Evolutionary conservation across 306 rosid genomes (phyloP), one percentile per base, ranked within the genome.

Genomic region (Chamaecrista fasciculata): DNA sequence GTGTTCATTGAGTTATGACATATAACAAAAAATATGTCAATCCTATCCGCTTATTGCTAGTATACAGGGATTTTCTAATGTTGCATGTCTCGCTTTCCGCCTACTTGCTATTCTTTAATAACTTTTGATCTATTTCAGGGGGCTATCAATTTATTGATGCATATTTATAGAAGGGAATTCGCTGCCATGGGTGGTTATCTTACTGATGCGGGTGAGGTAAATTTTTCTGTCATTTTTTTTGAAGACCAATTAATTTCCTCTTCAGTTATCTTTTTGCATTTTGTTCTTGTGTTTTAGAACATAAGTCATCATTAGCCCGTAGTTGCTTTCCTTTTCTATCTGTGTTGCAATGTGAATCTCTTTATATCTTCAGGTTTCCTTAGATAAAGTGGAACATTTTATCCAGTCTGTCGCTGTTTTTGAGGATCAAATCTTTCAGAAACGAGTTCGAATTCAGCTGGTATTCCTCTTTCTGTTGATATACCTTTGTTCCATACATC

Each of bases 141-240:
- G 76, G 98, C 98, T 51, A 86, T 94, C 62, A 90, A 86, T 77
- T 81, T 94, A 56, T 81, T 94, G 89, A 90, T 94, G 97, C 90
- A 94, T 82, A 76, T 90, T 51, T 94, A 94, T 83, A 85, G 90
- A 84, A 88, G 72, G 59, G 97, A 94, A 79, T 94, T 94, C 81
- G 62, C 84, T 78, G 81, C 91, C 31, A 90, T 88, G 90, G 98
- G 98, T 71, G 98, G 98, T 77, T 94, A 90, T 81, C 98, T 94
- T 74, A 94, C 96, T 76, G 97, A 94, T 3, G 90, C 92, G 73
- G 98, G 98, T 79, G 97, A 90, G 95, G 98, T 94, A 88, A 56
- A 75, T 76, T 77, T 60, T 71, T 72, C 62, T 79, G 70, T 52
- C 68, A 69, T 46, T 78, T 80, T 31, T 43, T 66, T 31, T 40